A percentile compares a stretch with the other conserved stretches of the same genome.
Evolutionary conservation across 331 rosid species (phyloP).

Genomic region (Malus hybrid): DNA sequence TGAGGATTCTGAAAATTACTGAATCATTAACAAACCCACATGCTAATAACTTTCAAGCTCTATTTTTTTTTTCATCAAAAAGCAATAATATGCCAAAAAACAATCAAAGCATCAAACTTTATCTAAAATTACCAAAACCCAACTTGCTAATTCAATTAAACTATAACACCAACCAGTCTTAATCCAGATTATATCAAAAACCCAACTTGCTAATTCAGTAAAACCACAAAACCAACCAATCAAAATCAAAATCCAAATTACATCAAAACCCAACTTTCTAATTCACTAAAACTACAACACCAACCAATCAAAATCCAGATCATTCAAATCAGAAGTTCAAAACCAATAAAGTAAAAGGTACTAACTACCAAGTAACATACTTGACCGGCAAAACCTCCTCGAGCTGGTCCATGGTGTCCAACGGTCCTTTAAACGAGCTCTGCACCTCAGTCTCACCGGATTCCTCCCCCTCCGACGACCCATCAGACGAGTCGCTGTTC

Average conservation of each 20-base stretch:
- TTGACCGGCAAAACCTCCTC: conserved; percentile 63
- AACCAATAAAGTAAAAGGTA: conserved; percentile 4
- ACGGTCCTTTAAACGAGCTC: conserved; percentile 50
- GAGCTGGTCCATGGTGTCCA: conserved; percentile 54
- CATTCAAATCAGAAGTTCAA: neutral
- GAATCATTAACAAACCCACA: neutral
- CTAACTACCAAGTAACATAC: conserved; percentile 23
- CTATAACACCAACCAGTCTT: neutral
- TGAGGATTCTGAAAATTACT: neutral
- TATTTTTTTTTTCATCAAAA: neutral
- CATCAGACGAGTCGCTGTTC: conserved; percentile 50
- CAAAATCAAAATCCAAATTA: conserved; percentile 9
- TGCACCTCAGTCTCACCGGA: conserved; percentile 45
- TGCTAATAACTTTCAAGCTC: neutral
- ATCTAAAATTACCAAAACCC: neutral
- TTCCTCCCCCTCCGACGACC: conserved; percentile 50
- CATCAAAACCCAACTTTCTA: neutral
- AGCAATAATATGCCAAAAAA: neutral
- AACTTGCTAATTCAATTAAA: neutral
- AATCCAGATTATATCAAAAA: conserved; percentile 1
- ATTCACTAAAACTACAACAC: neutral
- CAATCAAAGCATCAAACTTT: conserved; percentile 1
- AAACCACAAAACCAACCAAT: neutral
- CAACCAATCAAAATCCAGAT: neutral
- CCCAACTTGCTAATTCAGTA: neutral